A percentile compares a stretch with the other conserved stretches of the same genome.
phyloP scores from a whole-genome alignment of 2,329 filamentous ascomycete species.

The Aspergillus transmontanensis region DNA sequence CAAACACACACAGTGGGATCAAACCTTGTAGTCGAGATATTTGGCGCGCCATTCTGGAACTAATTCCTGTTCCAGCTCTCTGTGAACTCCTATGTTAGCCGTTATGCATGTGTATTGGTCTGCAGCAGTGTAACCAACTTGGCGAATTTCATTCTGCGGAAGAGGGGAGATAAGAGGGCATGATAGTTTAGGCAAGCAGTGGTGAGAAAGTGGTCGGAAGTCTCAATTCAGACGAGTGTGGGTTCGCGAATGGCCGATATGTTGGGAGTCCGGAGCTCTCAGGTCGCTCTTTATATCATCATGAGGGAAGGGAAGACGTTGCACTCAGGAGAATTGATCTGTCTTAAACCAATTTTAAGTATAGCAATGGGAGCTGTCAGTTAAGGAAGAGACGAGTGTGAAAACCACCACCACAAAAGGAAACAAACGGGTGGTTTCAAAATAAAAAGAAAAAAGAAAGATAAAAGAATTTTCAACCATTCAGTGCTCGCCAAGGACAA shows the following conservation, averaged over 20 bases:
- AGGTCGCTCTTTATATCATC: not conserved
- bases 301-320: not conserved
- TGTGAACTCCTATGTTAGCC: slow-evolving; percentile 33
- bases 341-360: not conserved
- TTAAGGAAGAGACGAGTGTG: not conserved
- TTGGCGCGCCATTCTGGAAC: slow-evolving; percentile 95
- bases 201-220: slow-evolving; percentile 1
- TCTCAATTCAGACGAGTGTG: not conserved
- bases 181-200: slow-evolving; percentile 14
- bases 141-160: slow-evolving; percentile 60
- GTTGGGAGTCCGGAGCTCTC: not conserved
- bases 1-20: slow-evolving; percentile 12
- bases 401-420: not conserved
- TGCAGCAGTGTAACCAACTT: slow-evolving; percentile 48
- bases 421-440: not conserved
- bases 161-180: slow-evolving; percentile 16
- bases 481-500: not conserved
- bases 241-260: not conserved
- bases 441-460: not conserved
- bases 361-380: not conserved
- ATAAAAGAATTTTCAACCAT: not conserved
- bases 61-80: slow-evolving; percentile 80
- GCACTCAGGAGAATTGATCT: not conserved
- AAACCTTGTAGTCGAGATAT: slow-evolving; percentile 89
- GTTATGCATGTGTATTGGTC: slow-evolving; percentile 17